Percentiles rank a stretch among this genome's conserved stretches.
Evolutionary conservation across 164 flowering plant genomes (phyloP).

Genomic region (Stephania japonica): DNA sequence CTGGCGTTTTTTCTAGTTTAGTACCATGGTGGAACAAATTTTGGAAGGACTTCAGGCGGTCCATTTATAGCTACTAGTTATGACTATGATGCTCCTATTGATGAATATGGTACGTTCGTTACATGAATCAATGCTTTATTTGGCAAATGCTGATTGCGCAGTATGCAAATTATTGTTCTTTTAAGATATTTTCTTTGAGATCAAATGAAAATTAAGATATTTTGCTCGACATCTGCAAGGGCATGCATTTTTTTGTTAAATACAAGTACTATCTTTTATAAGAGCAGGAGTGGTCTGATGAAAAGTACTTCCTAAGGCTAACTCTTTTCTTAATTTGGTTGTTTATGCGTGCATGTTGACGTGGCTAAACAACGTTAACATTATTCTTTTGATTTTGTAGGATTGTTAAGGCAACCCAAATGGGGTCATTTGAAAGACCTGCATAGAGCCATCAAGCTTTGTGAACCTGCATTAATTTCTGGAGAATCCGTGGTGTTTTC

Average conservation of each 20-base stretch:
- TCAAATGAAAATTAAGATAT: not conserved
- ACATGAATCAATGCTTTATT: not conserved
- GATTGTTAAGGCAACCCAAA: conserved; percentile 71
- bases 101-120: conserved; percentile 77
- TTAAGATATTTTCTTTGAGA: not conserved
- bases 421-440: conserved; percentile 79
- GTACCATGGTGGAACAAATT: conserved; percentile 99
- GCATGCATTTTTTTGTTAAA: not conserved
- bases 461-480: conserved; percentile 72
- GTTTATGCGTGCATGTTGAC: not conserved
- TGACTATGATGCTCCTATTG: conserved; percentile 98
- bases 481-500: conserved; percentile 48
- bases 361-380: not conserved
- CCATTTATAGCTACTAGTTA: conserved; percentile 97
- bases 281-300: not conserved
- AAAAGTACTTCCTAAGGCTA: not conserved
- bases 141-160: not conserved
- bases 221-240: not conserved
- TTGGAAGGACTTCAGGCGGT: conserved; percentile 98
- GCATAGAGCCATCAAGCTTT: conserved; percentile 75
- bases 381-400: conserved; percentile 22
- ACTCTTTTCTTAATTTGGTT: not conserved
- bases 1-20: conserved; percentile 22
- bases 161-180: not conserved
- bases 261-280: not conserved